phyloP scores from a whole-genome alignment of 257 asterid species.

The Cinchona pubescens region DNA sequence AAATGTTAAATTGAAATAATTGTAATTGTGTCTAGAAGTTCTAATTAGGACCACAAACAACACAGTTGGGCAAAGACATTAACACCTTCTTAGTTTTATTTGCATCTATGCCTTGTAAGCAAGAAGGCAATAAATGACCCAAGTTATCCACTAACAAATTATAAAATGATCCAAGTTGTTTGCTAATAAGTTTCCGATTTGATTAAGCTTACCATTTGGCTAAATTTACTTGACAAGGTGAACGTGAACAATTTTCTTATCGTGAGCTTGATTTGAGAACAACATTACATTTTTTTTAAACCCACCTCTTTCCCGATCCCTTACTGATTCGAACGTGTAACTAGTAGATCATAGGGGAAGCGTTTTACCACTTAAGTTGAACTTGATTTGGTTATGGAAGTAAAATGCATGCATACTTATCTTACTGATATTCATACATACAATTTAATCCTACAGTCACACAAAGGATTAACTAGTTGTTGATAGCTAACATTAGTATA shows the following conservation, averaged over 20 bases:
- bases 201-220: not conserved
- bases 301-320: too few relatives aligned
- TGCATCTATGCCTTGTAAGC: not conserved
- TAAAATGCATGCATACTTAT: not conserved
- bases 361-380: too few relatives aligned
- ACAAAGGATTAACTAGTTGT: not conserved
- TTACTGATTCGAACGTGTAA: too few relatives aligned
- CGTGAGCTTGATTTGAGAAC: too few relatives aligned
- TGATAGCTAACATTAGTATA: not conserved
- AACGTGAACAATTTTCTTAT: not conserved
- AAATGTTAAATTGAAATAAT: not conserved
- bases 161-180: not conserved
- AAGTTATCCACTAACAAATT: not conserved
- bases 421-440: not conserved
- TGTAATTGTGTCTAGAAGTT: not conserved
- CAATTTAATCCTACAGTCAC: not conserved
- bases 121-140: not conserved
- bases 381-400: not conserved
- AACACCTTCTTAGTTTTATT: not conserved
- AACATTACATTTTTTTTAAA: too few relatives aligned
- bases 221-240: not conserved
- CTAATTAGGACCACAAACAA: not conserved
- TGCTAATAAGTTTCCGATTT: not conserved
- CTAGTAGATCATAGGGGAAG: too few relatives aligned
- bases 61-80: not conserved